Base-by-base conservation (phyloP, 2,329 filamentous ascomycete species). In the Talaromyces albobiverticillius region DNA sequence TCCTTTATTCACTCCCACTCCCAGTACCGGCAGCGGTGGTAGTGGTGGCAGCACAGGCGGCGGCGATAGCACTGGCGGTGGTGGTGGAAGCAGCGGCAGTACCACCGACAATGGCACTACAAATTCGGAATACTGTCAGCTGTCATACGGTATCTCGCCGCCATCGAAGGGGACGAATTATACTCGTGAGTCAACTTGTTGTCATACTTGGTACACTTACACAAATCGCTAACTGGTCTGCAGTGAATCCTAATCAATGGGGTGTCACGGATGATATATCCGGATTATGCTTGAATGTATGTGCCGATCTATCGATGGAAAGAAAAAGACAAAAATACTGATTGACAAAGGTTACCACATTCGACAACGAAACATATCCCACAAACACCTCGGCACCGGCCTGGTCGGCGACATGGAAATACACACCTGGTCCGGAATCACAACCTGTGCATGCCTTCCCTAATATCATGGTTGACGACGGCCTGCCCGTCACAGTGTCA, bases 181-280 rank as follows among this genome's bases (percentile, higher is more conserved):
- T 59, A 79, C 73, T 53, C 62, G 79, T 81, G 60, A 71, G 78
- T 73, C 23, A n/a, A n/a, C n/a, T n/a, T n/a, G n/a, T n/a, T n/a
- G n/a, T n/a, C n/a, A n/a, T n/a, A n/a, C n/a, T n/a, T n/a, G n/a
- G n/a, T n/a, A n/a, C n/a, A n/a, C n/a, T n/a, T n/a, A n/a, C n/a
- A 32, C 41, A 16, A 45, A 54, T 51, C 26, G 38, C 32, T 34
- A n/a, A 4, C 22, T 20, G 46, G n/a, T n/a, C 26, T 34, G 40
- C 25, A 82, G 79, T 81, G 53, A 82, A 82, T 61, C 79, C 80
- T 45, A 82, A 82, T 59, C 79, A 81, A 66, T 82, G 79, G 79
- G 78, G 77, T 53, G 73, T 76, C 26, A 59, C 68, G 20, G 60
- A 66, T 11, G 68, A 68, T 9, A 63, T 68, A 14, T 61, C 64